Percentiles rank a stretch among this genome's conserved stretches.
These are phyloP conservation scores for Eimeria falciformis DNA, from an alignment of 169 alveolate species.

Conservation along the genomic window DNA sequence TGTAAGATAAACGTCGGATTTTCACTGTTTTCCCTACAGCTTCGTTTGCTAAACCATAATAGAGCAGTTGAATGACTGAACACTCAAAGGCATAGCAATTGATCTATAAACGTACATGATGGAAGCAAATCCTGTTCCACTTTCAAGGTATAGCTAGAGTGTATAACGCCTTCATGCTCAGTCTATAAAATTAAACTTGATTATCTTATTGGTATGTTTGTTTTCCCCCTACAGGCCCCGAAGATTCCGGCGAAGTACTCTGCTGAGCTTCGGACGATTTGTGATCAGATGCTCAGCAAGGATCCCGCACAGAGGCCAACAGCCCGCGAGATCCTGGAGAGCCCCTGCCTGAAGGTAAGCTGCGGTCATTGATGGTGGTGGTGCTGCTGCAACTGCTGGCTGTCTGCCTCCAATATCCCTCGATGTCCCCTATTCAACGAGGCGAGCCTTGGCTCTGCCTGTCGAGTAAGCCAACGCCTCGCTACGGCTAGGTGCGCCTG, in stretches of 20 bases:
- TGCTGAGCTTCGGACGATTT: slow-evolving; percentile 62
- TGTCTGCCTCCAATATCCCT: neutral
- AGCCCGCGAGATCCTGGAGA: slow-evolving; percentile 78
- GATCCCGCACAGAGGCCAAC: slow-evolving; percentile 79
- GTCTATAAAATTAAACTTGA: no score
- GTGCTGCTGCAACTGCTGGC: neutral
- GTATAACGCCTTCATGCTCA: no score
- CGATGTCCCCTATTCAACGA: no score
- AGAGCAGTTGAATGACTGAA: no score
- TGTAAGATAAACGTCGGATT: neutral
- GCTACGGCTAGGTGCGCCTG: no score
- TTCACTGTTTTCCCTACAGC: neutral
- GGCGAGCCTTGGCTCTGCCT: no score
- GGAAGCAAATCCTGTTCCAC: no score
- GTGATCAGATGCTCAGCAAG: slow-evolving; percentile 67
- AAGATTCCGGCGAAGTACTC: slow-evolving; percentile 78
- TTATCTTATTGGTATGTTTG: no score
- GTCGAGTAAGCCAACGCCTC: no score
- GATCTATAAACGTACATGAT: no score
- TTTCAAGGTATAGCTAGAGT: no score
- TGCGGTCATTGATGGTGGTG: neutral
- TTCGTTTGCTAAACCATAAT: neutral
- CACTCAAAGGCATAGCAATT: no score
- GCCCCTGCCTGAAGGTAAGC: slow-evolving; percentile 68
- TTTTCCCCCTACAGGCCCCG: slow-evolving; percentile 68